phyloP scores from a whole-genome alignment of 768 basidiomycete species.

The Podaxis rugospora region DNA sequence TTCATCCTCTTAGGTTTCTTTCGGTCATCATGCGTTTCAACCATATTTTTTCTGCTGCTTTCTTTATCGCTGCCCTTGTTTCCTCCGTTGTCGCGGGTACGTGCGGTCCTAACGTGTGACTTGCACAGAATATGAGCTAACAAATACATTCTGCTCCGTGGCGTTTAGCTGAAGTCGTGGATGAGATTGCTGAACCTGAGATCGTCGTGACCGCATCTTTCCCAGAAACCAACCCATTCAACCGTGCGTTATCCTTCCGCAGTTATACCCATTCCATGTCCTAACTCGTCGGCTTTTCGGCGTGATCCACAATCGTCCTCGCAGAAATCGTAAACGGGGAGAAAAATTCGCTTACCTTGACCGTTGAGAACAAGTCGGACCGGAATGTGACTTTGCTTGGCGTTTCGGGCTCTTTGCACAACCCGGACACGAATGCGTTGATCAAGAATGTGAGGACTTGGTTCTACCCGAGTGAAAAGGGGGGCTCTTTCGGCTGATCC shows the following conservation, averaged over 20 bases:
- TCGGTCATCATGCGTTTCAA: conserved; percentile 2
- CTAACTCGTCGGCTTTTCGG: conserved; percentile 15
- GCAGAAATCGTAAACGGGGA: conserved; percentile 85
- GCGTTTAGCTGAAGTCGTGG: conserved; percentile 15
- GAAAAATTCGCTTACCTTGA: conserved; percentile 60
- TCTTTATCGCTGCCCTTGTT: conserved; percentile 6
- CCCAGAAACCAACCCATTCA: conserved; percentile 70
- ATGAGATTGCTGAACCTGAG: conserved; percentile 46
- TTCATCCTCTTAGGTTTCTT: neutral
- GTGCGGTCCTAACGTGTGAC: neutral
- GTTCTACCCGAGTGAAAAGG: neutral
- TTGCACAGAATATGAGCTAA: neutral
- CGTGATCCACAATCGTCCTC: neutral
- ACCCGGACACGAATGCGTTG: conserved; percentile 56
- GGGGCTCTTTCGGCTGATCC: neutral
- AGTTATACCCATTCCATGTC: neutral
- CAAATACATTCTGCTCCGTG: neutral
- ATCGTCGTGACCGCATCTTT: conserved; percentile 53
- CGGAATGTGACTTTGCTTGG: conserved; percentile 64
- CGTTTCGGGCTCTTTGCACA: conserved; percentile 63
- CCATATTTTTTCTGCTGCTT: neutral
- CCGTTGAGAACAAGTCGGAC: conserved; percentile 73
- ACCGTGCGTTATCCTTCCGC: conserved; percentile 47
- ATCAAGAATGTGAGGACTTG: conserved; percentile 59
- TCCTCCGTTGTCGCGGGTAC: conserved; percentile 8